These are phyloP conservation scores for Aureobasidium lini DNA, from an alignment of 2,329 filamentous ascomycete genomes.

Conservation along the genomic window DNA sequence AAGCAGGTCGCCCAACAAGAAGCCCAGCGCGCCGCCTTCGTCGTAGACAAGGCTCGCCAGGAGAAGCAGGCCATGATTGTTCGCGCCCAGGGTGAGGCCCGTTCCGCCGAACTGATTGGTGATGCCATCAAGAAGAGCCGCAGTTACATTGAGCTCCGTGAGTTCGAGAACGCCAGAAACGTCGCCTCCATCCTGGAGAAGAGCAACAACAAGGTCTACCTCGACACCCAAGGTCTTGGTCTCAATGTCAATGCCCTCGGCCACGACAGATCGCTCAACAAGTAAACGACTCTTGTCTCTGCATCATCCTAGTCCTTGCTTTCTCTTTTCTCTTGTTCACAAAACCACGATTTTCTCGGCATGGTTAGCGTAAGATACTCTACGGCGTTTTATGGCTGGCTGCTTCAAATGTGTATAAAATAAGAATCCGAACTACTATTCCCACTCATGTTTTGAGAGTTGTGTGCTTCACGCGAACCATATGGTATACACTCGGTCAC, in stretches of 20 bases:
- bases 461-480: background rate
- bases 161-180: conserved; percentile 89
- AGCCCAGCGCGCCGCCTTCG: conserved; percentile 90
- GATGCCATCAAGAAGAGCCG: conserved; percentile 99
- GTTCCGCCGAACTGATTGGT: conserved; percentile 94
- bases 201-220: conserved; percentile 85
- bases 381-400: conserved; percentile 11
- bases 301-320: background rate
- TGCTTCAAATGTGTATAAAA: conserved; percentile 9
- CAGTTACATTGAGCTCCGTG: conserved; percentile 92
- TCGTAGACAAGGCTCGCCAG: conserved; percentile 97
- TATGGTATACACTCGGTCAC: too few relatives aligned
- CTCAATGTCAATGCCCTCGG: conserved; percentile 62
- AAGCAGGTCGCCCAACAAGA: conserved; percentile 76
- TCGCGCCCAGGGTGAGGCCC: conserved; percentile 96
- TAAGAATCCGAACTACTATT: conserved; percentile 2
- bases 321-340: conserved; percentile 6
- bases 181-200: conserved; percentile 88
- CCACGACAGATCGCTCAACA: conserved; percentile 23
- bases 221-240: conserved; percentile 84
- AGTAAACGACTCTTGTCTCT: conserved; percentile 18
- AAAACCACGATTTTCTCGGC: background rate
- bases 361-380: conserved; percentile 12
- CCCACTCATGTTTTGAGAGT: background rate
- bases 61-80: conserved; percentile 99